Conservation (phyloP, 2,329 filamentous ascomycete species). For the Beauveria sp. region DNA sequence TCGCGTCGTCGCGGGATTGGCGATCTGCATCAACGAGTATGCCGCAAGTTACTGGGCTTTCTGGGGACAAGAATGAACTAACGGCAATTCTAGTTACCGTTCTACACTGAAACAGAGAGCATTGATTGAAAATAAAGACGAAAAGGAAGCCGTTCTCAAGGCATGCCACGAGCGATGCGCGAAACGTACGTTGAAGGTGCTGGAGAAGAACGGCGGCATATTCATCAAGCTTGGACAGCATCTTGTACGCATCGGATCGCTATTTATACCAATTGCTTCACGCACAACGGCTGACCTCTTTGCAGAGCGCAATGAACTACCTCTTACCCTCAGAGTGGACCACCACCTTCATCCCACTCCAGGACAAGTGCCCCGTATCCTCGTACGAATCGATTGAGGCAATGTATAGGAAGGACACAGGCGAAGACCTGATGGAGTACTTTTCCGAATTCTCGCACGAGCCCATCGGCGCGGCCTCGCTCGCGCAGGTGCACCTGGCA, state of each 20-base stretch:
- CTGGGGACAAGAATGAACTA: not conserved
- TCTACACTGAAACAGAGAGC: conserved; percentile 68
- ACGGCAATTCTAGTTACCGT: conserved; percentile 60
- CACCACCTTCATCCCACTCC: conserved; percentile 87
- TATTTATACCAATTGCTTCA: not conserved
- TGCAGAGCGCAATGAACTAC: conserved; percentile 88
- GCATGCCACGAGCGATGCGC: conserved; percentile 92
- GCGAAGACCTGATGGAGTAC: conserved; percentile 66
- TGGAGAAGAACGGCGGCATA: conserved; percentile 95
- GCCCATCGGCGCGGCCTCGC: conserved; percentile 86
- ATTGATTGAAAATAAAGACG: conserved; percentile 51
- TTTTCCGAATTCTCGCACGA: conserved; percentile 76
- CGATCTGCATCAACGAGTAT: conserved; percentile 84
- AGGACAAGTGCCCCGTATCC: conserved; percentile 92
- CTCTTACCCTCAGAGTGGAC: conserved; percentile 89
- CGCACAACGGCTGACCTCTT: conserved; percentile 18
- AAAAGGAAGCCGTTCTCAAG: conserved; percentile 61
- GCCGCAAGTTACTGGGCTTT: conserved; percentile 12
- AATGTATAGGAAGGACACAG: conserved; percentile 83
- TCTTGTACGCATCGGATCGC: conserved; percentile 43
- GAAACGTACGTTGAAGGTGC: conserved; percentile 71
- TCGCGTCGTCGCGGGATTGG: conserved; percentile 66
- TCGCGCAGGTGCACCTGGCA: conserved; percentile 90
- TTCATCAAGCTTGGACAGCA: conserved; percentile 98
- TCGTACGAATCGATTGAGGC: conserved; percentile 77